phyloP scores from a whole-genome alignment of 2,329 filamentous ascomycete genomes.

The Pseudohalonectria lignicola region DNA sequence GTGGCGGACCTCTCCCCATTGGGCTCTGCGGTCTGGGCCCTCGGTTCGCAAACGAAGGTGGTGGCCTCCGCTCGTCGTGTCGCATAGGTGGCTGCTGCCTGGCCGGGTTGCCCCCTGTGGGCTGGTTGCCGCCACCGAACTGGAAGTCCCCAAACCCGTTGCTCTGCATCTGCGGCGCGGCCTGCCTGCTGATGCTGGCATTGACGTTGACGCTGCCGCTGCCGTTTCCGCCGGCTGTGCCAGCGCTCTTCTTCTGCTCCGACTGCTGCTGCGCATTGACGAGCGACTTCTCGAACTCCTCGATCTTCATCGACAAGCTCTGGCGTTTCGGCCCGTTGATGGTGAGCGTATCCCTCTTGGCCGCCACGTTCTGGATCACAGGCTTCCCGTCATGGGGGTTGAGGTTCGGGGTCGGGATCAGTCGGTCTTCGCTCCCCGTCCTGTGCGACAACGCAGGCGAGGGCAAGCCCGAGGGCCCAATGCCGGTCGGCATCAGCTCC shows the following conservation, averaged over 20 bases:
- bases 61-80: neutral
- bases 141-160: slow-evolving; percentile 1
- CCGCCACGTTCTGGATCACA: slow-evolving; percentile 34
- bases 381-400: slow-evolving; percentile 15
- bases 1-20: slow-evolving; percentile 1
- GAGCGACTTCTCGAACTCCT: slow-evolving; percentile 23
- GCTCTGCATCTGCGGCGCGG: slow-evolving; percentile 3
- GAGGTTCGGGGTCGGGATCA: slow-evolving; percentile 4
- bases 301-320: slow-evolving; percentile 38
- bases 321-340: slow-evolving; percentile 30
- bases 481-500: slow-evolving; percentile 4
- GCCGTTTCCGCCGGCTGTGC: neutral
- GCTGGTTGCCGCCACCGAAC: too few species aligned
- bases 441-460: slow-evolving; percentile 29
- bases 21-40: slow-evolving; percentile 3
- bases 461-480: slow-evolving; percentile 22
- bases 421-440: slow-evolving; percentile 26
- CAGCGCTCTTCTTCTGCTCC: slow-evolving; percentile 12
- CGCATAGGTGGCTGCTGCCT: neutral
- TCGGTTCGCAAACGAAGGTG: neutral
- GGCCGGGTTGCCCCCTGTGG: too few species aligned
- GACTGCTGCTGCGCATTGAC: slow-evolving; percentile 6
- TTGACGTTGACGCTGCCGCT: slow-evolving; percentile 5
- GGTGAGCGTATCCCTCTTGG: slow-evolving; percentile 39
- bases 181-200: neutral